phyloP scores from a whole-genome alignment of 768 basidiomycete species.

The Termitomyces sp. region DNA sequence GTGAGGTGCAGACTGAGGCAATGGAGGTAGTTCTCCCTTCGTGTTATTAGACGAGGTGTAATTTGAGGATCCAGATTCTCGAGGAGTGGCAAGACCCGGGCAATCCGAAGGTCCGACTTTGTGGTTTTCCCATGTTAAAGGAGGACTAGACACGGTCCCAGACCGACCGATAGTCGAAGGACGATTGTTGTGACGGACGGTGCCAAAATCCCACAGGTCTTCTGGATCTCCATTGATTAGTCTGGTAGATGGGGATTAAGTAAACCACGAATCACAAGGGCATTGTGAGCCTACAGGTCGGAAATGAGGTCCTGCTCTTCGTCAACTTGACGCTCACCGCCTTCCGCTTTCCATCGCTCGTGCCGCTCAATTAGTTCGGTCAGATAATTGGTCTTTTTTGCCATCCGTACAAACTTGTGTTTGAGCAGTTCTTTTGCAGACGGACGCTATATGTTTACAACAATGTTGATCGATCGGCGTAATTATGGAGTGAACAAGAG shows the following conservation, averaged over 20 bases:
- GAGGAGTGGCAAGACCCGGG: conserved; percentile 21
- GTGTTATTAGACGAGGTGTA: conserved; percentile 40
- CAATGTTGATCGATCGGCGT: conserved; percentile 8
- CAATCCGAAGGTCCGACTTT: conserved; percentile 42
- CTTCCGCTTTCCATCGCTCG: conserved; percentile 90
- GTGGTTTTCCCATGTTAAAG: conserved; percentile 78
- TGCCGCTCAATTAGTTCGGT: conserved; percentile 95
- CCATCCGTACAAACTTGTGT: conserved; percentile 93
- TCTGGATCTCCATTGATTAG: conserved; percentile 56
- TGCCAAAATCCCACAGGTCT: conserved; percentile 97
- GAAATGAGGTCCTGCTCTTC: conserved; percentile 55
- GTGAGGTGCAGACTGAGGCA: conserved; percentile 34
- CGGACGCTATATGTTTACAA: conserved; percentile 59
- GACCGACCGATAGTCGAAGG: conserved; percentile 64
- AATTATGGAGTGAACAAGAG: conserved; percentile 7
- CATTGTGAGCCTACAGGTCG: conserved; percentile 49
- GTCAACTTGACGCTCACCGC: conserved; percentile 70
- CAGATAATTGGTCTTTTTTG: conserved; percentile 90
- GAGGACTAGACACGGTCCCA: conserved; percentile 57
- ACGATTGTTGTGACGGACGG: conserved; percentile 70
- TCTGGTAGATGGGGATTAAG: conserved; percentile 25
- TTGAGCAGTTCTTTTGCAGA: conserved; percentile 92
- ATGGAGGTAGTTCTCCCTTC: conserved; percentile 59
- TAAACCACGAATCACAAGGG: neutral
- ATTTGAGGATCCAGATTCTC: conserved; percentile 26